Evolutionary conservation across 108 stramenopile species (phyloP).

Genomic region (Skeletonema potamos): DNA sequence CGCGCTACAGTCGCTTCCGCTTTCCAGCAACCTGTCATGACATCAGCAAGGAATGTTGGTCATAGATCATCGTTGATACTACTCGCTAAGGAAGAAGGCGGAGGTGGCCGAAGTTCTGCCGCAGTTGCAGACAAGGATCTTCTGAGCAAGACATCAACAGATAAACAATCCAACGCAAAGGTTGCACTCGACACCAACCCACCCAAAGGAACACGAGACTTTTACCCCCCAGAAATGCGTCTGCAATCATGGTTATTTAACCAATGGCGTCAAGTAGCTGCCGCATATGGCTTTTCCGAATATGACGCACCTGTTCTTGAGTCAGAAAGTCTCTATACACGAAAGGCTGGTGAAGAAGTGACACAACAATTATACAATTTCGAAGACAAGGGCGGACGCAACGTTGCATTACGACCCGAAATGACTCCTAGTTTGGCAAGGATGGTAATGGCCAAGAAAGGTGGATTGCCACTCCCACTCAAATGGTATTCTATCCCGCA

Average conservation of each 20-base stretch:
- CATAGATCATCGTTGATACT: background rate
- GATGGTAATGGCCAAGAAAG: slow-evolving; percentile 96
- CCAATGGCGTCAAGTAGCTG: slow-evolving; percentile 85
- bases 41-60: background rate
- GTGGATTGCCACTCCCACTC: slow-evolving; percentile 86
- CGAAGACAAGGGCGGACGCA: slow-evolving; percentile 92
- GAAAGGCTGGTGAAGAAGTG: slow-evolving; percentile 98
- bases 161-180: slow-evolving; percentile 6
- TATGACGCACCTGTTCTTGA: slow-evolving; percentile 98
- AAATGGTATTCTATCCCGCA: slow-evolving; percentile 98
- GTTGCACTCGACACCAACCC: slow-evolving; percentile 83
- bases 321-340: slow-evolving; percentile 88
- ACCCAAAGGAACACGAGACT: slow-evolving; percentile 96
- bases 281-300: slow-evolving; percentile 88
- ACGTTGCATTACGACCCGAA: slow-evolving; percentile 89
- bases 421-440: slow-evolving; percentile 98
- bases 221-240: slow-evolving; percentile 96
- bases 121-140: slow-evolving; percentile 75
- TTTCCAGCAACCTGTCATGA: slow-evolving; percentile 11
- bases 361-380: slow-evolving; percentile 98
- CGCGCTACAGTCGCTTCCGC: slow-evolving; percentile 10
- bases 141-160: slow-evolving; percentile 39
- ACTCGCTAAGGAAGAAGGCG: background rate
- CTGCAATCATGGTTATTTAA: slow-evolving; percentile 93
- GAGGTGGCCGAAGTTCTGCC: slow-evolving; percentile 68